Base-by-base conservation (phyloP, 805 yeast species). In the Metschnikowia hibisci region DNA sequence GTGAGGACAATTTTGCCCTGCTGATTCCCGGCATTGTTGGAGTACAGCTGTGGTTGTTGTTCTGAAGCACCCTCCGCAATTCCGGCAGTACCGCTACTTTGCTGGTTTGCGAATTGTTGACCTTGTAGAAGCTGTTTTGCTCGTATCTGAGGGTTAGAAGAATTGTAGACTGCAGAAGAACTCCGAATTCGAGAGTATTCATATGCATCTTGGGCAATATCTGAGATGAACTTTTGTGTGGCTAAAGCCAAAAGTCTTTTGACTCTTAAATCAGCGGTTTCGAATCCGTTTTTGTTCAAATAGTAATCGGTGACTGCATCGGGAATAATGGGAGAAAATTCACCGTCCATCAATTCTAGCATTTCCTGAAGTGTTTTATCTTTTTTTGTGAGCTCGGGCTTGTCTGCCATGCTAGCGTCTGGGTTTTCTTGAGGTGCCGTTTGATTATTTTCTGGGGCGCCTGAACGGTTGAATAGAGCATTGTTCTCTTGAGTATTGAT, bases 241-340 rank as follows among this genome's bases (percentile, higher is more conserved):
- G 99, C 98, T 44, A 93, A 70, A 0, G 98, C 97, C 38, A 93
- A 70, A 29, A 93, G 68, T 42, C 98, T 73, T 62, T 89, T 90
- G 44, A 68, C 62, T 32, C 89, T 76, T 11, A 79, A 67, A 60
- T 91, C 96, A 31, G 83, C 74, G 22, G 93, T 80, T 45, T 82
- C 84, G 55, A 93, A 82, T 31, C 97, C 97, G 48, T 88, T 84
- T 56, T 84, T 83, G 18, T 87, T 79, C 41, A 91, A 66, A 56
- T 91, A 93, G 61, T 89, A 93, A 58, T 91, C 97, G 0, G 96
- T 86, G 9, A 93, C 97, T 0, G 95, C 90, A 60, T 93, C 98
- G 0, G 99, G 99, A 32, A 93, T 93, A 27, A 91, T 83, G 2
- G 99, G 99, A 3, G 96, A 87, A 60, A 83, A 88, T 46, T 89